Conservation (phyloP, 345 rosid species). For the Acer negundo region DNA sequence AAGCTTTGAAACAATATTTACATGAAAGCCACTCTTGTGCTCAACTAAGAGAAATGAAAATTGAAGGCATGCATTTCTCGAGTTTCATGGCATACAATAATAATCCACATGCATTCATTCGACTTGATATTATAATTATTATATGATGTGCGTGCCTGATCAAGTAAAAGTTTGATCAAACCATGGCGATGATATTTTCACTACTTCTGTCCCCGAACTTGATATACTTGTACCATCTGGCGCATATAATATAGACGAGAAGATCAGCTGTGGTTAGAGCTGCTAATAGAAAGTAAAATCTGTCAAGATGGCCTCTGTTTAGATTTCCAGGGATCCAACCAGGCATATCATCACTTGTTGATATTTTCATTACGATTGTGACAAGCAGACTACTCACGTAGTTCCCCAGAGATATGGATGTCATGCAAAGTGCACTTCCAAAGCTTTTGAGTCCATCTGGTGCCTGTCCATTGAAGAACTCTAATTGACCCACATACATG, state of each 20-base stretch:
- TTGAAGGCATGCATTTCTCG: not conserved
- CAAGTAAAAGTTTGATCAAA: not conserved
- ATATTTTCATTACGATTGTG: constrained; percentile 75
- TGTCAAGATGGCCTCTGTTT: constrained; percentile 84
- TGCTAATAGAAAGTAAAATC: constrained; percentile 90
- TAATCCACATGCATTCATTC: not conserved
- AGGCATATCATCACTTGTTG: constrained; percentile 62
- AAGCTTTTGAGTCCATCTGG: constrained; percentile 93
- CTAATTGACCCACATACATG: constrained; percentile 96
- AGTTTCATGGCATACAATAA: constrained; percentile 22
- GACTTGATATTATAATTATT: not conserved
- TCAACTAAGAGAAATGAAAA: constrained; percentile 19
- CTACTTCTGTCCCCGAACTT: constrained; percentile 49
- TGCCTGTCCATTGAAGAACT: constrained; percentile 91
- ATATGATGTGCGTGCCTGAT: not conserved
- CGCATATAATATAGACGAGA: constrained; percentile 55
- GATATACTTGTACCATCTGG: constrained; percentile 75
- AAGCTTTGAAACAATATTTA: not conserved
- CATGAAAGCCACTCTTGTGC: not conserved
- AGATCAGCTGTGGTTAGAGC: constrained; percentile 73
- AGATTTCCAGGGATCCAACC: constrained; percentile 97
- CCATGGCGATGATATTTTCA: not conserved
- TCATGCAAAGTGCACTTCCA: constrained; percentile 97
- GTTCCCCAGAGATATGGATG: constrained; percentile 92
- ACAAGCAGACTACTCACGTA: constrained; percentile 90